phyloP scores from a whole-genome alignment of 805 yeast genomes.

The Saccharomycopsis sp. region DNA sequence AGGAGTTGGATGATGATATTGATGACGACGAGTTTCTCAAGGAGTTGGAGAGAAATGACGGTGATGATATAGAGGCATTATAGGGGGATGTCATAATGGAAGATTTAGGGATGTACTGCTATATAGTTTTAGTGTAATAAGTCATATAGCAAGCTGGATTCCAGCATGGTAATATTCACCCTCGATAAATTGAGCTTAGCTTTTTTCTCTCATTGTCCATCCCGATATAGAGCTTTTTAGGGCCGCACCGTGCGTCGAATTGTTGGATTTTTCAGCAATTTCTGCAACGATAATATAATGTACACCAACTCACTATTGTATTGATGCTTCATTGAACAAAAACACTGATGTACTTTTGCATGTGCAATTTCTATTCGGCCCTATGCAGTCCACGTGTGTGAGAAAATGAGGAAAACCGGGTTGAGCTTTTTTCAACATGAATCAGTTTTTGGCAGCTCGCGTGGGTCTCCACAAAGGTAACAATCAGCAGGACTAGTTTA shows the following conservation, averaged over 20 bases:
- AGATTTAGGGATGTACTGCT: too few relatives aligned
- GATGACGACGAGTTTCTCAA: constrained; percentile 20
- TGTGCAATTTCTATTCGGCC: not conserved
- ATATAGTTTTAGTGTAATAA: too few relatives aligned
- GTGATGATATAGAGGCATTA: not conserved
- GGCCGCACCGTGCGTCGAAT: not conserved
- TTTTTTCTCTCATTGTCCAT: too few relatives aligned
- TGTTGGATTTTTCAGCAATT: not conserved
- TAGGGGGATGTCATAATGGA: too few relatives aligned
- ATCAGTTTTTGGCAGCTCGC: not conserved
- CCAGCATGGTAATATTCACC: too few relatives aligned
- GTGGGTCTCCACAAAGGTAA: not conserved
- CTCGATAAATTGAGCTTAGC: too few relatives aligned
- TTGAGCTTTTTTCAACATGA: not conserved
- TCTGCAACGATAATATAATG: too few relatives aligned
- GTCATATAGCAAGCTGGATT: too few relatives aligned
- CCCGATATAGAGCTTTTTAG: not conserved
- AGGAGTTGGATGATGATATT: constrained; percentile 16
- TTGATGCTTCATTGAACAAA: too few relatives aligned
- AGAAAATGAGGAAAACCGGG: not conserved
- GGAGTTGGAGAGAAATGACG: constrained; percentile 14
- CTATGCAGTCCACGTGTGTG: not conserved
- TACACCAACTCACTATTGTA: too few relatives aligned
- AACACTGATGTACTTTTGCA: too few relatives aligned
- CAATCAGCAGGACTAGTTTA: not conserved